phyloP scores from a whole-genome alignment of 2,329 filamentous ascomycete genomes.

The Clathrospora elynae region DNA sequence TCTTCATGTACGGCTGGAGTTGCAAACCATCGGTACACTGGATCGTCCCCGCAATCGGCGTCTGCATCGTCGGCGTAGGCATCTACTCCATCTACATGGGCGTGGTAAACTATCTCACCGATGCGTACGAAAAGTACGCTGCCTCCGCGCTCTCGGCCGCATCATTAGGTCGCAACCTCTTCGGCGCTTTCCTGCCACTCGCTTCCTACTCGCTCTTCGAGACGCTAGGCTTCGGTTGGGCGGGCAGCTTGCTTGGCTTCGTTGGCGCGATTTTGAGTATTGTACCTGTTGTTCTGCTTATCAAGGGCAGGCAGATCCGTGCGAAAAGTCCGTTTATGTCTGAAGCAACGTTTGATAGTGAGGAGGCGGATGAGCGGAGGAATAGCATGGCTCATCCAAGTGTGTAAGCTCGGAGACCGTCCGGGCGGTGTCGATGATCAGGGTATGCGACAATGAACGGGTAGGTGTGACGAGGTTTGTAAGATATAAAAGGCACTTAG shows the following conservation, averaged over 20 bases:
- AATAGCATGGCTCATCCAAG: constrained; percentile 3
- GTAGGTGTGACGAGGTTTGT: neutral
- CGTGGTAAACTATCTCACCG: constrained; percentile 56
- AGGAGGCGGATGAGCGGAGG: constrained; percentile 15
- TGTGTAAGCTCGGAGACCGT: constrained; percentile 16
- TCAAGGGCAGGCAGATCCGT: constrained; percentile 50
- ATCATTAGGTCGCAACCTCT: constrained; percentile 52
- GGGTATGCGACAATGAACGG: too few relatives aligned
- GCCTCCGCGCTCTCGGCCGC: constrained; percentile 55
- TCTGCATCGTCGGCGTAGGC: constrained; percentile 33
- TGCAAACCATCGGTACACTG: constrained; percentile 44
- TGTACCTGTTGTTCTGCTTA: constrained; percentile 51
- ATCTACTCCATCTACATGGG: constrained; percentile 52
- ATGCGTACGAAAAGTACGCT: constrained; percentile 57
- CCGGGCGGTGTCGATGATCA: constrained; percentile 9
- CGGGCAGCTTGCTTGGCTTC: constrained; percentile 52
- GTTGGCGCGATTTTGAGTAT: constrained; percentile 48
- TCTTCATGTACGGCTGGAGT: constrained; percentile 40
- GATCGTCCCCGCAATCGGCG: constrained; percentile 37
- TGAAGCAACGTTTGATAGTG: constrained; percentile 32
- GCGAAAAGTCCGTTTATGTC: constrained; percentile 45
- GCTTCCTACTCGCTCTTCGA: constrained; percentile 50
- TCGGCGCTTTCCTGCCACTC: constrained; percentile 56
- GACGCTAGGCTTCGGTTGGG: constrained; percentile 52
- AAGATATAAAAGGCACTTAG: neutral